Evolutionary conservation across 2,329 filamentous ascomycete species (phyloP).

Genomic region (Diaporthe sp.): DNA sequence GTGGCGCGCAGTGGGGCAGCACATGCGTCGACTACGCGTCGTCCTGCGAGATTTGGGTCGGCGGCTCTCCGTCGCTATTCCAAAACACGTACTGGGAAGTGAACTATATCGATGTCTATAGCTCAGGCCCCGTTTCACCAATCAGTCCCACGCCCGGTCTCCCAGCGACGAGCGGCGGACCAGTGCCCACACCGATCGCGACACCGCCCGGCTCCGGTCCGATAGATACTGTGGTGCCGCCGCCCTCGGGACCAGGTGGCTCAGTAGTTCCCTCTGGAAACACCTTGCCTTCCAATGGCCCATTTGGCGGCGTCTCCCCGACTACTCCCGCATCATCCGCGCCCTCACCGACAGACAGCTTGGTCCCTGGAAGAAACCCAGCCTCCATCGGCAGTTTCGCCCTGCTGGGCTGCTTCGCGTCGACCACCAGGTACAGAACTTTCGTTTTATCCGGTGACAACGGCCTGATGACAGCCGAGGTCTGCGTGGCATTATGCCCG

Average conservation of each 20-base stretch:
- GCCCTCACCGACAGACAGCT: slow-evolving; percentile 22
- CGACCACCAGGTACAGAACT: slow-evolving; percentile 60
- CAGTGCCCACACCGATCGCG: not conserved
- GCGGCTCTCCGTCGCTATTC: slow-evolving; percentile 55
- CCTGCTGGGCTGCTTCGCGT: slow-evolving; percentile 42
- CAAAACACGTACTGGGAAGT: slow-evolving; percentile 61
- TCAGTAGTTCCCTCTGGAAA: not conserved
- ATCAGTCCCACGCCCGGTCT: not conserved
- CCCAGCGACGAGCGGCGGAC: not conserved
- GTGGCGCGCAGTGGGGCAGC: slow-evolving; percentile 54
- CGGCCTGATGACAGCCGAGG: slow-evolving; percentile 32
- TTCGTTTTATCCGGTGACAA: slow-evolving; percentile 41
- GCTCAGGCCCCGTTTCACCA: not conserved
- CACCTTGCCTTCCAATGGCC: not conserved
- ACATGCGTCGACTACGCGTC: slow-evolving; percentile 52
- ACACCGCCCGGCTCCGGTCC: not conserved
- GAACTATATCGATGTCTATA: slow-evolving; percentile 62
- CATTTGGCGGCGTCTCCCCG: slow-evolving; percentile 12
- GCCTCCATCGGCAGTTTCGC: slow-evolving; percentile 29
- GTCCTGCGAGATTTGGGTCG: slow-evolving; percentile 59
- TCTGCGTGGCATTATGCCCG: slow-evolving; percentile 26
- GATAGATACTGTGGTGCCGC: not conserved
- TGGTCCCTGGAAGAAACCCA: slow-evolving; percentile 28
- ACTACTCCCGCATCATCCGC: slow-evolving; percentile 11
- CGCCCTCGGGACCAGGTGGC: not conserved